Evolutionary conservation across 768 basidiomycete species (phyloP).

Genomic region (Gyrodon lividus): DNA sequence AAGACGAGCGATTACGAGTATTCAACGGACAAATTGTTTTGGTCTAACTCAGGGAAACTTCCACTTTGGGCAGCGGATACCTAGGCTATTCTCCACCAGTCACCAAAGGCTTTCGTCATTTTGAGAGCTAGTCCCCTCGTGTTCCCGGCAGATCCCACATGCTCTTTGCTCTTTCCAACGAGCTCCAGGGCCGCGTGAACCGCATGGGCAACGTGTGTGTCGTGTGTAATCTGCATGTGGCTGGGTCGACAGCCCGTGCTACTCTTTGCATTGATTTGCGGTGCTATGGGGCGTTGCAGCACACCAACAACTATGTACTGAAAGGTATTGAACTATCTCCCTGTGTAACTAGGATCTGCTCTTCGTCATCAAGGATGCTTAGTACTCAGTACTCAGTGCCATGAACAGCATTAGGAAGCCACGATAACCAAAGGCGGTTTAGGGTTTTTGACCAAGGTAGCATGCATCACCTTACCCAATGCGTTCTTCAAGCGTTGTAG

Average conservation of each 20-base stretch:
- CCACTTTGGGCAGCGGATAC: no score
- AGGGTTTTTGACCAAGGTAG: background rate
- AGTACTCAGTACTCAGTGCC: no score
- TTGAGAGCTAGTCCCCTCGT: no score
- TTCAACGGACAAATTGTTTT: no score
- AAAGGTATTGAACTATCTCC: conserved; percentile 12
- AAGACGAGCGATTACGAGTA: no score
- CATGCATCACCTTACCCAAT: no score
- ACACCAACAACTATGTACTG: conserved; percentile 10
- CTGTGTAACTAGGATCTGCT: conserved; percentile 11
- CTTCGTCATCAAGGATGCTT: background rate
- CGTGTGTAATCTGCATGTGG: conserved; percentile 12
- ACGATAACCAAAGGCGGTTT: background rate
- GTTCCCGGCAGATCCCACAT: background rate
- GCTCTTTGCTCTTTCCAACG: conserved; percentile 3
- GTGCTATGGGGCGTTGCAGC: conserved; percentile 17
- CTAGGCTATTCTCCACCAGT: no score
- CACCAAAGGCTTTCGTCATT: no score
- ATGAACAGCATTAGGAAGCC: no score
- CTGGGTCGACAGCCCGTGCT: conserved; percentile 3
- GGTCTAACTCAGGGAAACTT: no score
- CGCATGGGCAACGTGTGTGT: conserved; percentile 16
- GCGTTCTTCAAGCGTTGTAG: no score
- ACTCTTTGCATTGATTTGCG: background rate
- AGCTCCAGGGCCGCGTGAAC: background rate